Evolutionary conservation across 2,329 filamentous ascomycete species (phyloP), one percentile per base, ranked within the genome.

Genomic region (Chaetothyriales sp.): DNA sequence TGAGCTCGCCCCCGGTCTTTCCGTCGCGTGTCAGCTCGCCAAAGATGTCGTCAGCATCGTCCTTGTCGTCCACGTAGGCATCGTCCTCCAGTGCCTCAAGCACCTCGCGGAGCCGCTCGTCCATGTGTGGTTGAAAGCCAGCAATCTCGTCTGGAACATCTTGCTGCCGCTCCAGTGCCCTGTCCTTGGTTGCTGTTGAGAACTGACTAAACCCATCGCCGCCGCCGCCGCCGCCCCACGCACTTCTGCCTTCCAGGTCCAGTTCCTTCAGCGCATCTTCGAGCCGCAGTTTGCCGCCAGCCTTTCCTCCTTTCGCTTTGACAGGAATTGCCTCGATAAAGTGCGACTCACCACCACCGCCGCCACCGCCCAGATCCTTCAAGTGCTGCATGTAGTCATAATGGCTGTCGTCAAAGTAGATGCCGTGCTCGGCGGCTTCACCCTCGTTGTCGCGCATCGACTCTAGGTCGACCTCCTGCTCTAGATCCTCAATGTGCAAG

Each of bases 381-480:
- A 98, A 73, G 68, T 98, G 92, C 68, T 98, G 92, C 92, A 98
- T 98, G 71, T 98, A 98, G 68, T 98, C 92, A 69, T 98, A 98
- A 63, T 86, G 79, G 57, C 86, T 84, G 69, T 98, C 92, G 68
- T 98, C 93, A 67, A 77, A 98, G 73, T 85, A 98, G 57, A 98
- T 79, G 57, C 92, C 92, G 68, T 95, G 80, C 65, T 85, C 86
- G 59, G 93, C 92, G 7, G 93, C 92, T 70, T 98, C 89, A 61
- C 93, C 93, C 68, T 98, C 92, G 66, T 98, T 96, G 51, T 79
- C 77, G 59, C 89, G 81, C 57, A 95, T 80, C 53, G 70, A 70
- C 43, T 74, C 72, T 32, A 77, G 72, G 1, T 84, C 84, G 47
- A 95, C 81, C 64, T 82, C 78, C 47, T 70, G 65, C 55, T 93